Conservation (phyloP, 495 filamentous ascomycete genomes). For the Aspergillus asperescens region DNA sequence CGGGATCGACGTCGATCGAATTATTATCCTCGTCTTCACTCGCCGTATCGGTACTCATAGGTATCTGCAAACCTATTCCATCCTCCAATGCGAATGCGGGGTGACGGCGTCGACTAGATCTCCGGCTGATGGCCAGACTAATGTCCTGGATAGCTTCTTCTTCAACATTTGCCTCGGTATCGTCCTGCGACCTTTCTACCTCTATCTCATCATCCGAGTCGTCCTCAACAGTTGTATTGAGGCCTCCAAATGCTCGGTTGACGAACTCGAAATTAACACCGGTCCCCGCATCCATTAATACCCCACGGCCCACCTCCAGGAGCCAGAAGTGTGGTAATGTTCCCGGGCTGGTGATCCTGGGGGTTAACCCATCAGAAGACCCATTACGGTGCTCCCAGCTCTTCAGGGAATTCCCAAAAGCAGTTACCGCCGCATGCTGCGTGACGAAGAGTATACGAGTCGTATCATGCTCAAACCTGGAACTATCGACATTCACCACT, state of each 20-base stretch:
- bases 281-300: constrained; percentile 57
- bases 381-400: constrained; percentile 28
- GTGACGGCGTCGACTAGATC: neutral
- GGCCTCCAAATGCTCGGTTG: constrained; percentile 59
- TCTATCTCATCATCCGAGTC: constrained; percentile 35
- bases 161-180: constrained; percentile 39
- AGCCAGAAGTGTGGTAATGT: constrained; percentile 55
- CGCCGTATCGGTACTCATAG: neutral
- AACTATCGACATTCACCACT: constrained; percentile 54
- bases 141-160: constrained; percentile 37
- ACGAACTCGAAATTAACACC: constrained; percentile 54
- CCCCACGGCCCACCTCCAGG: constrained; percentile 53
- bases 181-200: constrained; percentile 39
- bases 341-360: constrained; percentile 32
- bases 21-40: constrained; percentile 16
- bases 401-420: constrained; percentile 50
- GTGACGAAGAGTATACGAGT: constrained; percentile 46
- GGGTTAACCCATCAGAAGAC: constrained; percentile 19
- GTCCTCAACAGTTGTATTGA: constrained; percentile 35
- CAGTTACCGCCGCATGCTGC: constrained; percentile 52
- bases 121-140: constrained; percentile 19
- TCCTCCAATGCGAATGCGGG: neutral
- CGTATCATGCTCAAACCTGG: constrained; percentile 53
- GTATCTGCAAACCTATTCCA: constrained; percentile 4
- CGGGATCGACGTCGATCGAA: neutral